Evolutionary conservation across 306 rosid species (phyloP).

Genomic region (Rubus parviflorus): DNA sequence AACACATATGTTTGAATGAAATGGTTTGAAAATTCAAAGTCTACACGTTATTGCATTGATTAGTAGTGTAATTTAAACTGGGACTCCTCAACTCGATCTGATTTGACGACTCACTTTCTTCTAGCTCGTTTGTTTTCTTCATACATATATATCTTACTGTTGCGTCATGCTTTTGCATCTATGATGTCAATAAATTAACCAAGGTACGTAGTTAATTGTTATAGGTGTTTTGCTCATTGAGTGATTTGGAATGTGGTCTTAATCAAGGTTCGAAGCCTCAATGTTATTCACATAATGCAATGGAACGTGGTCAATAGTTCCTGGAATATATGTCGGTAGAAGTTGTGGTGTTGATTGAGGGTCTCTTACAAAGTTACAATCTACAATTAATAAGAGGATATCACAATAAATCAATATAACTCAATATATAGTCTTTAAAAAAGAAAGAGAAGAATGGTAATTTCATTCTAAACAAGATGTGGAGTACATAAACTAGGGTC

Average conservation of each 20-base stretch:
- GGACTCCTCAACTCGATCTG: neutral
- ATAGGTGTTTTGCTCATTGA: neutral
- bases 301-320: neutral
- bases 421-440: too few species aligned
- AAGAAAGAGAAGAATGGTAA: too few species aligned
- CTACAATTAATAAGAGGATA: neutral
- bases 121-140: neutral
- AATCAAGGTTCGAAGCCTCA: neutral
- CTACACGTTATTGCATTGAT: conserved; percentile 31
- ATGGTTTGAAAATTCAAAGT: conserved; percentile 1
- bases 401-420: too few species aligned
- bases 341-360: neutral
- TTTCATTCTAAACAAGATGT: too few species aligned
- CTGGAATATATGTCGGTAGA: too few species aligned
- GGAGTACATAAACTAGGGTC: too few species aligned
- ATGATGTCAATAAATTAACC: conserved; percentile 37
- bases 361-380: neutral
- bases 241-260: conserved; percentile 14
- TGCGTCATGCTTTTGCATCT: conserved; percentile 53
- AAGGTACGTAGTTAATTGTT: neutral
- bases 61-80: neutral
- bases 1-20: neutral
- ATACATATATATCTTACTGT: neutral
- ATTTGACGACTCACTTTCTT: neutral
- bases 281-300: neutral